Percentiles rank a stretch among this genome's conserved stretches.
phyloP scores from a whole-genome alignment of 768 basidiomycete species.

The Cystoderma amianthinum region DNA sequence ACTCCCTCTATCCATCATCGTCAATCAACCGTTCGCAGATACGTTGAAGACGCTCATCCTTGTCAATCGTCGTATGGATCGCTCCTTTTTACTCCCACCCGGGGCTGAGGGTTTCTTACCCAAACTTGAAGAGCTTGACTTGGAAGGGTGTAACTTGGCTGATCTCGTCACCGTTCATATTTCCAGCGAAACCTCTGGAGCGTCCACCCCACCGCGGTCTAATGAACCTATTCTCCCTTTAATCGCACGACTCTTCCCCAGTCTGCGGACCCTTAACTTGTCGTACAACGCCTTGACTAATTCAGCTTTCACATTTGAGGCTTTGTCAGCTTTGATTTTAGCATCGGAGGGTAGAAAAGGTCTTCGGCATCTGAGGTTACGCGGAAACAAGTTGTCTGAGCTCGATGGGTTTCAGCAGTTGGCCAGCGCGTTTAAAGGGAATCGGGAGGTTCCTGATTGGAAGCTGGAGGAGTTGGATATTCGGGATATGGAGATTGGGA shows the following conservation, averaged over 20 bases:
- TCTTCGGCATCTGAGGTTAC: constrained; percentile 56
- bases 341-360: constrained; percentile 37
- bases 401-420: constrained; percentile 57
- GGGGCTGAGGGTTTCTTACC: constrained; percentile 43
- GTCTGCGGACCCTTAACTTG: constrained; percentile 59
- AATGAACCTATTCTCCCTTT: constrained; percentile 49
- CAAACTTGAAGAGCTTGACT: constrained; percentile 60
- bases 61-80: constrained; percentile 59
- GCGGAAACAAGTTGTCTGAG: constrained; percentile 60
- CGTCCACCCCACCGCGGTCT: constrained; percentile 32
- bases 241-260: constrained; percentile 63
- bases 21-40: constrained; percentile 50
- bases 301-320: constrained; percentile 38
- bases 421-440: constrained; percentile 60
- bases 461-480: constrained; percentile 78
- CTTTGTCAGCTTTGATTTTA: constrained; percentile 45
- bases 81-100: constrained; percentile 50
- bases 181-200: constrained; percentile 20
- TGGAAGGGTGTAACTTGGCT: constrained; percentile 67
- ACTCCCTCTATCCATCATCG: constrained; percentile 59
- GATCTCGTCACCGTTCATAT: constrained; percentile 49
- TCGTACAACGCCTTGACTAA: constrained; percentile 69
- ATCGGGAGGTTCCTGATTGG: constrained; percentile 50
- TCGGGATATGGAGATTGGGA: constrained; percentile 73
- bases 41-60: constrained; percentile 54